These are phyloP conservation scores for Polytolypa hystricis DNA, from an alignment of 2,329 filamentous ascomycete genomes.

Conservation along the genomic window DNA sequence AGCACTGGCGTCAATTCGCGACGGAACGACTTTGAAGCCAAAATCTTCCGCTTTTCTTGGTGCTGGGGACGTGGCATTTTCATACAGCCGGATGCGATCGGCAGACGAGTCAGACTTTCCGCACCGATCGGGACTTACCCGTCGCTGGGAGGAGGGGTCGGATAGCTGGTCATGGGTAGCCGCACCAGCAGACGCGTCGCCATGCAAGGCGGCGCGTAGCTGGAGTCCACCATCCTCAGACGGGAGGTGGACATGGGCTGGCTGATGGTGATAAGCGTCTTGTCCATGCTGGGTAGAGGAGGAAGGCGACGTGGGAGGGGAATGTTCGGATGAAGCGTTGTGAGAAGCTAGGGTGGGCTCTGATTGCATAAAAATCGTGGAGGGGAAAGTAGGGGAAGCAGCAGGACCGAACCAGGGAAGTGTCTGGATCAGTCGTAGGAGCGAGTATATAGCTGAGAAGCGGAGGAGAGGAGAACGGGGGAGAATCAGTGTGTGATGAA, in stretches of 20 bases:
- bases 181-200: constrained; percentile 16
- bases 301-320: constrained; percentile 23
- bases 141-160: constrained; percentile 18
- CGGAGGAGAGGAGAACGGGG: not conserved
- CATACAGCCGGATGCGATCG: constrained; percentile 46
- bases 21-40: constrained; percentile 41
- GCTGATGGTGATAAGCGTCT: constrained; percentile 32
- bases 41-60: constrained; percentile 32
- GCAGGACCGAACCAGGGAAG: constrained; percentile 45
- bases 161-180: constrained; percentile 8
- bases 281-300: constrained; percentile 50
- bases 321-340: constrained; percentile 32
- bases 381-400: constrained; percentile 19
- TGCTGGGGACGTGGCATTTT: constrained; percentile 33
- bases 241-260: constrained; percentile 34
- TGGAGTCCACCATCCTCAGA: constrained; percentile 29
- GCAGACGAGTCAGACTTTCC: constrained; percentile 32
- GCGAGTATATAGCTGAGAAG: constrained; percentile 1
- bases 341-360: constrained; percentile 42
- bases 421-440: constrained; percentile 41
- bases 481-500: constrained; percentile 2
- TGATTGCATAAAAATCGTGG: constrained; percentile 54
- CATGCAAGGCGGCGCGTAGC: constrained; percentile 14
- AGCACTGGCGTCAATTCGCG: constrained; percentile 33
- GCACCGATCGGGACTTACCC: constrained; percentile 17